Conservation (phyloP, 2,329 filamentous ascomycete species). For the Fusarium camptoceras region DNA sequence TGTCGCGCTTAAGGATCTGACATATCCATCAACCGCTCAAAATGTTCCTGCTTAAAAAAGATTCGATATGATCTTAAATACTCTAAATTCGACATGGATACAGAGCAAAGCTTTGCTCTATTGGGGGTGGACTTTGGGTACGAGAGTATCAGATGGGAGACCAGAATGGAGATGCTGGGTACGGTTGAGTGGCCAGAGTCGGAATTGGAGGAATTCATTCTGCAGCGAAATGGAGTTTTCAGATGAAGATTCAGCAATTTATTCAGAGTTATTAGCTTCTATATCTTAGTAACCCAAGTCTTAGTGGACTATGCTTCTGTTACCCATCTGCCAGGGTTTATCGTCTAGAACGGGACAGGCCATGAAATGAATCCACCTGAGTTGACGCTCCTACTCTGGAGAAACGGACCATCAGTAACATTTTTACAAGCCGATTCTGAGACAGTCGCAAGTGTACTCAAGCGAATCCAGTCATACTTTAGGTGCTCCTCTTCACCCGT, state of each 20-base stretch:
- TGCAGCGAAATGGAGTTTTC: not conserved
- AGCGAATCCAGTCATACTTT: not conserved
- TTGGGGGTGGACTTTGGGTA: not conserved
- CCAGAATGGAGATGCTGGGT: not conserved
- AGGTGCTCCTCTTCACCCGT: not conserved
- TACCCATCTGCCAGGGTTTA: too few species aligned
- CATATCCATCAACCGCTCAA: not conserved
- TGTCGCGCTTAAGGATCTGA: not conserved
- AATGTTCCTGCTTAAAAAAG: not conserved
- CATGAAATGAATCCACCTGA: too few species aligned
- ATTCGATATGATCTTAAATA: not conserved
- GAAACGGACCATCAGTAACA: too few species aligned
- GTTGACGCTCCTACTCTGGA: too few species aligned
- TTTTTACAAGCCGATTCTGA: too few species aligned
- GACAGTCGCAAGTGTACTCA: not conserved
- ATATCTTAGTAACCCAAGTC: not conserved
- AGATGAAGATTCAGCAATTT: not conserved
- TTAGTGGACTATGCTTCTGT: too few species aligned
- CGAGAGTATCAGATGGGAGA: not conserved
- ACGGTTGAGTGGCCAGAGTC: not conserved
- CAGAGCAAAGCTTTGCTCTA: not conserved
- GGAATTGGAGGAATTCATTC: not conserved
- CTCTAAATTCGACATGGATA: not conserved
- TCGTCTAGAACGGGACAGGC: too few species aligned
- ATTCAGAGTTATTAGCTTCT: not conserved